Evolutionary conservation across 2,329 filamentous ascomycete genomes (phyloP).

Genomic region (Xylariales sp.): DNA sequence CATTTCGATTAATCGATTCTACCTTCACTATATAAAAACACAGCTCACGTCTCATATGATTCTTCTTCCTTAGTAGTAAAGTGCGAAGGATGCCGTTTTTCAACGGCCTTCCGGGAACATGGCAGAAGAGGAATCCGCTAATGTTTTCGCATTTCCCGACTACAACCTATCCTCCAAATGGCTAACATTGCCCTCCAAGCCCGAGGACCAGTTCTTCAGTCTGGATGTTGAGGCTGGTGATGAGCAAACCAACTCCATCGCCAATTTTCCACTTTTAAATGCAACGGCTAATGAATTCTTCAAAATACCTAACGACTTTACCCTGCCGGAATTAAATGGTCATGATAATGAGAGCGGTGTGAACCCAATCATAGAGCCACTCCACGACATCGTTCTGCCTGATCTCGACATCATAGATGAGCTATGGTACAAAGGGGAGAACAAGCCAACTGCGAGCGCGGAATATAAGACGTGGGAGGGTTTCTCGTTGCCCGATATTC

Average conservation of each 20-base stretch:
- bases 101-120: slow-evolving; percentile 44
- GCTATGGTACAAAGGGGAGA: slow-evolving; percentile 61
- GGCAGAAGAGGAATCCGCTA: slow-evolving; percentile 58
- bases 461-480: slow-evolving; percentile 76
- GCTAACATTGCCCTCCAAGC: slow-evolving; percentile 51
- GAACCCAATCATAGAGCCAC: slow-evolving; percentile 33
- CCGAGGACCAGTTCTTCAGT: slow-evolving; percentile 58
- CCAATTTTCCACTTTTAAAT: slow-evolving; percentile 29
- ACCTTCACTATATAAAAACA: too few relatives aligned
- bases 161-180: slow-evolving; percentile 68
- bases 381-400: slow-evolving; percentile 43
- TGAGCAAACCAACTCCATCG: slow-evolving; percentile 23
- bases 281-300: slow-evolving; percentile 55
- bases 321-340: slow-evolving; percentile 27
- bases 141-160: slow-evolving; percentile 73
- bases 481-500: slow-evolving; percentile 63
- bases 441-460: slow-evolving; percentile 48
- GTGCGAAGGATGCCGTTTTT: slow-evolving; percentile 37
- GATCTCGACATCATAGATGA: slow-evolving; percentile 52
- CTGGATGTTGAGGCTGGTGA: slow-evolving; percentile 51
- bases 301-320: slow-evolving; percentile 53
- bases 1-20: too few relatives aligned
- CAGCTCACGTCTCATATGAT: background rate
- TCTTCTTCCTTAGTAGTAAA: background rate
- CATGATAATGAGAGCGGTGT: slow-evolving; percentile 28